Base-by-base conservation (phyloP, 768 basidiomycete species). In the Rhizopogon vulgaris region DNA sequence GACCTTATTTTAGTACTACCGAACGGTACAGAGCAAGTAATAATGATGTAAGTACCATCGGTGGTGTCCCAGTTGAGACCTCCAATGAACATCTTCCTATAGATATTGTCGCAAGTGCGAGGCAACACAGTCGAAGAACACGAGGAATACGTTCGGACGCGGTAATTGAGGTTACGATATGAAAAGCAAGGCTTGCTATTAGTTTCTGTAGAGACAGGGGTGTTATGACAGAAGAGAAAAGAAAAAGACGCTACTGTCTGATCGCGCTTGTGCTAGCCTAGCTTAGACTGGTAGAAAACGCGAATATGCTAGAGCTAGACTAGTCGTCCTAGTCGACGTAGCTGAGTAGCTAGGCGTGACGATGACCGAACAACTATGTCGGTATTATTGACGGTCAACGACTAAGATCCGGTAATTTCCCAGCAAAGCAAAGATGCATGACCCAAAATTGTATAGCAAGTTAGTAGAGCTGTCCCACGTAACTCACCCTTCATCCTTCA, bases 61-160 rank as follows among this genome's bases (percentile, higher is more conserved):
- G 92, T 95, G 63, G 96, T 98, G 72, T 98, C 95, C 96, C 96
- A 99, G 75, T 98, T 96, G 59, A 99, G 78, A 59, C 96, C 96
- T 57, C 96, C 96, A 67, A 99, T 94, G 72, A 99, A 99, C 96
- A 99, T 99, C 79, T 99, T 99, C 72, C 96, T 97, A 78, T 70
- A 74, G 68, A 73, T 61, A 60, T 56, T 41, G 59, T 52, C 58
- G 54, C 55, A 65, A 58, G 57, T 55, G 65, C 52, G 62, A 49
- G 56, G 58, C 51, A 54, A 48, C 55, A 57, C 39, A 47, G 40
- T 17, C 34, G 57, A 57, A 56, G 63, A 30, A 60, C 41, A 65
- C 24, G 56, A 52, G 60, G 64, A 56, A 68, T 41, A 60, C 51
- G 57, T 54, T 48, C 52, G 61, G 63, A 59, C 41, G 62, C 45